phyloP scores from a whole-genome alignment of 1,284 basidiomycete species.

The Microbotryum scabiosae region DNA sequence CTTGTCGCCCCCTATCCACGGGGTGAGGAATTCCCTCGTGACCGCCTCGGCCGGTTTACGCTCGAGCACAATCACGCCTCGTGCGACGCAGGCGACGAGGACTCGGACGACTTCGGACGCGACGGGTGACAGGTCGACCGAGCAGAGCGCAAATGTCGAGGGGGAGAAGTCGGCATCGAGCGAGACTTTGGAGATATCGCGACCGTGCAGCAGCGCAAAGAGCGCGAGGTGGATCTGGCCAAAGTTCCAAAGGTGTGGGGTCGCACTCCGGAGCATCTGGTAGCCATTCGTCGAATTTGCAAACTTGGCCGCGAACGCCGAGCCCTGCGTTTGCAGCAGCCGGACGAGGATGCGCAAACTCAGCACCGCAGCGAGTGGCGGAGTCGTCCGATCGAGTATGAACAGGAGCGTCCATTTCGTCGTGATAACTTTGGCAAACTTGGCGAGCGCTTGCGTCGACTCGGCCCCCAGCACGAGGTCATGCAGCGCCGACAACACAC shows the following conservation, averaged over 20 bases:
- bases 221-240: constrained; percentile 13
- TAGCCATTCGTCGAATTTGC: constrained; percentile 13
- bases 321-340: constrained; percentile 14
- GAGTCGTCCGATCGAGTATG: constrained; percentile 9
- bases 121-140: background rate
- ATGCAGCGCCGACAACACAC: constrained; percentile 8
- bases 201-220: constrained; percentile 12
- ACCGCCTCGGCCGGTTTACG: background rate
- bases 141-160: background rate
- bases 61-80: constrained; percentile 9
- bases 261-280: constrained; percentile 6
- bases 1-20: too few relatives aligned
- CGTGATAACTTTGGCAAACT: constrained; percentile 16
- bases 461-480: constrained; percentile 10
- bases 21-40: background rate
- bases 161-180: constrained; percentile 1
- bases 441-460: background rate
- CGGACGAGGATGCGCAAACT: constrained; percentile 16
- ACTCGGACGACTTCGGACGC: constrained; percentile 5
- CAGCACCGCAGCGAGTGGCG: constrained; percentile 12
- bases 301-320: constrained; percentile 9
- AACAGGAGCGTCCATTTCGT: constrained; percentile 17
- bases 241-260: constrained; percentile 11
- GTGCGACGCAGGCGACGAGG: constrained; percentile 7
- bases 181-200: constrained; percentile 9